Percentiles rank a stretch among this genome's conserved stretches.
Conservation (phyloP, 1,284 basidiomycete genomes). For the Ustilago sp. region DNA sequence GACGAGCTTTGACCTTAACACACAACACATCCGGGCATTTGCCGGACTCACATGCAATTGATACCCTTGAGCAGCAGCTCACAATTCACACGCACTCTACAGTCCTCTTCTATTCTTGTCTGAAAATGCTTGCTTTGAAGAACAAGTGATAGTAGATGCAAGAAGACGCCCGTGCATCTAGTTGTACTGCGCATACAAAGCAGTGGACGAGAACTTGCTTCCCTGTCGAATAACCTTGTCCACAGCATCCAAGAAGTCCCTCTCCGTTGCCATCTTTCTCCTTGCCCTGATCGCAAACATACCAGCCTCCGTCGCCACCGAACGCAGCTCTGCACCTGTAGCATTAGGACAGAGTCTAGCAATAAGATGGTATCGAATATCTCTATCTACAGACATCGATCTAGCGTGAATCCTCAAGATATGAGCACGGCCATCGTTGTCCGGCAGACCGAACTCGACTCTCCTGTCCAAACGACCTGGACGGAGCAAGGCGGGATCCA, state of each 20-base stretch:
- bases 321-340: slow-evolving; percentile 95
- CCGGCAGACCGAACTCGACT: slow-evolving; percentile 94
- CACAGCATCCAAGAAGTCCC: slow-evolving; percentile 96
- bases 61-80: slow-evolving; percentile 26
- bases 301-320: slow-evolving; percentile 96
- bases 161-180: slow-evolving; percentile 6
- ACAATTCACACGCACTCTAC: neutral
- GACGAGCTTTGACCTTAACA: neutral
- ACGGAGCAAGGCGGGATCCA: slow-evolving; percentile 94
- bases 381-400: slow-evolving; percentile 94
- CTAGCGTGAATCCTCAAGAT: slow-evolving; percentile 97
- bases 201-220: slow-evolving; percentile 84
- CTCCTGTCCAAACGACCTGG: slow-evolving; percentile 96
- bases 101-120: neutral
- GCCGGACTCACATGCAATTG: neutral
- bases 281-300: slow-evolving; percentile 99
- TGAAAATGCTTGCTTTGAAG: slow-evolving; percentile 1
- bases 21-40: neutral
- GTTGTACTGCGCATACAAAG: slow-evolving; percentile 64
- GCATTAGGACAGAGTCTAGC: slow-evolving; percentile 97
- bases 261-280: slow-evolving; percentile 95
- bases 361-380: slow-evolving; percentile 97
- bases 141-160: slow-evolving; percentile 26
- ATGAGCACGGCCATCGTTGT: slow-evolving; percentile 95
- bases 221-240: slow-evolving; percentile 98